phyloP scores from a whole-genome alignment of 2,329 filamentous ascomycete genomes.

The Fusarium sp. region DNA sequence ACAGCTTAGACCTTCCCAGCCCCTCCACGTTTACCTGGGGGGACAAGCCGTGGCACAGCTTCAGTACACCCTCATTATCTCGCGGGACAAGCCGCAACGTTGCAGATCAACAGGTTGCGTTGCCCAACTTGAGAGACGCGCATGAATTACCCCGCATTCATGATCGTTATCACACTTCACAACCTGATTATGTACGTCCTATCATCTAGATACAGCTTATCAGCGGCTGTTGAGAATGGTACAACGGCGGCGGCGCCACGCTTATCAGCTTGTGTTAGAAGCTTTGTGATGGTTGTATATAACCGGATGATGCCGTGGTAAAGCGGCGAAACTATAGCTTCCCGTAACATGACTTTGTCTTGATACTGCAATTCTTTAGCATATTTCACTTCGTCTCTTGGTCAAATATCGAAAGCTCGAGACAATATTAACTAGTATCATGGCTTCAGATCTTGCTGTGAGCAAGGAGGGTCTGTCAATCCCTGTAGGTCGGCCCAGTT shows the following conservation, averaged over 20 bases:
- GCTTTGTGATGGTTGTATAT: background rate
- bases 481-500: constrained; percentile 56
- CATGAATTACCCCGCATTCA: constrained; percentile 32
- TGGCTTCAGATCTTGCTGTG: constrained; percentile 58
- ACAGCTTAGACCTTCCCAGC: background rate
- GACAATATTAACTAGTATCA: constrained; percentile 13
- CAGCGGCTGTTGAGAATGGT: constrained; percentile 22
- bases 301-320: constrained; percentile 1
- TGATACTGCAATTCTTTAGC: background rate
- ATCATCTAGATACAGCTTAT: constrained; percentile 28
- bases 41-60: constrained; percentile 6
- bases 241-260: constrained; percentile 7
- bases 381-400: background rate
- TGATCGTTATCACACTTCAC: constrained; percentile 17
- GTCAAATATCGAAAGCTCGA: background rate
- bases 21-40: background rate
- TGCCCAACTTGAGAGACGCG: constrained; percentile 20
- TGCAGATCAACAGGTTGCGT: constrained; percentile 23
- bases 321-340: background rate
- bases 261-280: constrained; percentile 13
- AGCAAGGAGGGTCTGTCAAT: constrained; percentile 66
- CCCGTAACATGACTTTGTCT: background rate
- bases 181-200: constrained; percentile 1
- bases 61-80: constrained; percentile 11
- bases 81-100: constrained; percentile 22